phyloP scores from a whole-genome alignment of 2,329 filamentous ascomycete genomes.

The Paraconiothyrium brasiliense region DNA sequence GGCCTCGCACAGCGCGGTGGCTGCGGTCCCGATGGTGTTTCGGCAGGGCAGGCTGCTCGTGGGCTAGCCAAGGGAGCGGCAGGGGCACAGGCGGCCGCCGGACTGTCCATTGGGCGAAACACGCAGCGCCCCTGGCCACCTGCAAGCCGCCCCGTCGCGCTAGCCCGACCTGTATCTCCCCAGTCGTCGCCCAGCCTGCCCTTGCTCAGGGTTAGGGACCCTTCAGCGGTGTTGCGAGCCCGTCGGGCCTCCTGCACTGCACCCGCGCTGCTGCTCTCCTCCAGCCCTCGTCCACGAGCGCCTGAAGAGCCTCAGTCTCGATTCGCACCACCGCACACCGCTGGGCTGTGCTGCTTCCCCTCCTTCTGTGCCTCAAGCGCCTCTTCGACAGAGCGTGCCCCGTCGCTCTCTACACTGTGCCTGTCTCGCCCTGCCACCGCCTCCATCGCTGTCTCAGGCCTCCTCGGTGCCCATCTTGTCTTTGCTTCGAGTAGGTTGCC shows the following conservation, averaged over 20 bases:
- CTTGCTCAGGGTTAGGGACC: conserved; percentile 11
- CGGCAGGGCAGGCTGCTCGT: not conserved
- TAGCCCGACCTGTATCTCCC: not conserved
- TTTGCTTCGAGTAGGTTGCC: conserved; percentile 23
- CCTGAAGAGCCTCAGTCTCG: conserved; percentile 42
- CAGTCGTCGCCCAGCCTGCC: conserved; percentile 9
- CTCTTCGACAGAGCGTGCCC: conserved; percentile 50
- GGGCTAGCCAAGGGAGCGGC: not conserved
- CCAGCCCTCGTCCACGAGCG: conserved; percentile 39
- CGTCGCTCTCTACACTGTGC: conserved; percentile 32
- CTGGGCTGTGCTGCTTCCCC: conserved; percentile 49
- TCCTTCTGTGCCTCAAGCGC: conserved; percentile 38
- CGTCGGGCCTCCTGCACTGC: conserved; percentile 14
- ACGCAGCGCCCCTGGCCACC: conserved; percentile 3
- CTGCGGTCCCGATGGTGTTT: conserved; percentile 7
- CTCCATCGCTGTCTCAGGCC: conserved; percentile 12
- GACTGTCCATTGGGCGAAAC: conserved; percentile 13
- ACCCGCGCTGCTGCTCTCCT: conserved; percentile 31
- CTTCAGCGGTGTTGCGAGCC: conserved; percentile 9
- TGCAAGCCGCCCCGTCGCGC: conserved; percentile 5
- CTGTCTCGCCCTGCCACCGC: conserved; percentile 21
- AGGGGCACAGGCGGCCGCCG: not conserved
- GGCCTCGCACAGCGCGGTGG: conserved; percentile 6
- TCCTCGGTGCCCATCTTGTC: conserved; percentile 17
- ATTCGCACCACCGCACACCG: conserved; percentile 35